Conservation (phyloP, 164 flowering plant species). For the Warburgia ugandensis region DNA sequence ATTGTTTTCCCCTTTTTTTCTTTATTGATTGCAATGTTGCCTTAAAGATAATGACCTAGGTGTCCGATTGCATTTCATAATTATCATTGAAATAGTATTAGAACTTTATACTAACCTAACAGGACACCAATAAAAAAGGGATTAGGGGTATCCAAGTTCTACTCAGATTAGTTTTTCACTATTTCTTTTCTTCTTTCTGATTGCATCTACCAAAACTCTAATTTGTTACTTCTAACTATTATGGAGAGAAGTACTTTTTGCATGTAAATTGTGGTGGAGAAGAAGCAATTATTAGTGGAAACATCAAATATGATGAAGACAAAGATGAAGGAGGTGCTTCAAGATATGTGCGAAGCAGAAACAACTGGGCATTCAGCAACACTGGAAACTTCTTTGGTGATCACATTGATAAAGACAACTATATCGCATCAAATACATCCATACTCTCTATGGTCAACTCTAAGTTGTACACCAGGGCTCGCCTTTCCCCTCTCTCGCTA, state of each 20-base stretch:
- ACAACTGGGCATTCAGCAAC: conserved; percentile 60
- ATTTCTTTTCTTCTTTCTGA: not conserved
- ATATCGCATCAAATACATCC: conserved; percentile 17
- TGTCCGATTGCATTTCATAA: no score
- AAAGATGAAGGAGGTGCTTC: conserved; percentile 47
- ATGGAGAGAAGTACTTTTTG: conserved; percentile 42
- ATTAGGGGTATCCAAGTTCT: no score
- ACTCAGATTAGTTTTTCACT: no score
- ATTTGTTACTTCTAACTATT: not conserved
- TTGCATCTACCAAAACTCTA: not conserved
- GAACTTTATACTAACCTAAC: not conserved
- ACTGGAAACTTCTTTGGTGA: conserved; percentile 70
- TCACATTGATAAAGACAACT: conserved; percentile 26
- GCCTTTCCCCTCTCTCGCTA: conserved; percentile 48
- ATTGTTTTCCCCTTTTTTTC: no score
- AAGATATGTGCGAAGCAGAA: conserved; percentile 17
- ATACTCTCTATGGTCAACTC: conserved; percentile 16
- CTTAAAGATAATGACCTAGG: no score
- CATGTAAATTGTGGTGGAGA: conserved; percentile 77
- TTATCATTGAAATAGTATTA: no score
- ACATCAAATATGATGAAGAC: conserved; percentile 45
- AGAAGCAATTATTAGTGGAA: conserved; percentile 23
- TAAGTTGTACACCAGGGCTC: conserved; percentile 36
- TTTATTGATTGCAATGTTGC: no score
- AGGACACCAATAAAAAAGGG: no score